Conservation (phyloP, 805 yeast species). For the Metschnikowia lochheadii region DNA sequence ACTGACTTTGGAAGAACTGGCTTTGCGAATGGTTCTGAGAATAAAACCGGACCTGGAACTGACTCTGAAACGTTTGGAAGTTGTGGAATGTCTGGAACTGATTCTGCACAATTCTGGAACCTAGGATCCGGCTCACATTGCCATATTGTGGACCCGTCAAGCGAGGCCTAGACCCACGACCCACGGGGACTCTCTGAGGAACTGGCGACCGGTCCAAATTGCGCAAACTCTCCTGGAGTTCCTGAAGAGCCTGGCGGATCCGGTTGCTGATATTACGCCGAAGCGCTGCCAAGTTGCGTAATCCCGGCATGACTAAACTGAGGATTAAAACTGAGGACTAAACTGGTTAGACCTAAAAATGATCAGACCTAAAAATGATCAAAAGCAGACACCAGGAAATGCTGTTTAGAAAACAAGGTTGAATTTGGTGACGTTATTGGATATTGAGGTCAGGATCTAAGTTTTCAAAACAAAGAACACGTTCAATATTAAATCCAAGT, state of each 20-base stretch:
- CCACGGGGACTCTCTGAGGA: constrained; percentile 30
- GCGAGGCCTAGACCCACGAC: constrained; percentile 25
- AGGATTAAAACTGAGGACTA: too few species aligned
- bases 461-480: too few species aligned
- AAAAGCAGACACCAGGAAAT: too few species aligned
- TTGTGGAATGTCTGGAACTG: not conserved
- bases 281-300: constrained; percentile 42
- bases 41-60: too few species aligned
- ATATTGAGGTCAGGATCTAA: too few species aligned
- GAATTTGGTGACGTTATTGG: too few species aligned
- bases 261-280: constrained; percentile 43
- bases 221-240: constrained; percentile 33
- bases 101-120: too few species aligned
- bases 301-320: constrained; percentile 8
- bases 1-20: not conserved
- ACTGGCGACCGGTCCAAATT: constrained; percentile 19
- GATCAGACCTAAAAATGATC: too few species aligned
- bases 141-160: not conserved
- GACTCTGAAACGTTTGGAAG: not conserved
- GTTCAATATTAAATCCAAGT: too few species aligned
- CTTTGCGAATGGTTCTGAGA: not conserved
- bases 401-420: too few species aligned
- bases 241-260: constrained; percentile 45
- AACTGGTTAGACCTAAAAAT: too few species aligned
- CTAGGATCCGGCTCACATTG: not conserved